A percentile compares a stretch with the other conserved stretches of the same genome.
Evolutionary conservation across 73 alveolate genomes (phyloP).

Genomic region (Paramecium tetraurelia): DNA sequence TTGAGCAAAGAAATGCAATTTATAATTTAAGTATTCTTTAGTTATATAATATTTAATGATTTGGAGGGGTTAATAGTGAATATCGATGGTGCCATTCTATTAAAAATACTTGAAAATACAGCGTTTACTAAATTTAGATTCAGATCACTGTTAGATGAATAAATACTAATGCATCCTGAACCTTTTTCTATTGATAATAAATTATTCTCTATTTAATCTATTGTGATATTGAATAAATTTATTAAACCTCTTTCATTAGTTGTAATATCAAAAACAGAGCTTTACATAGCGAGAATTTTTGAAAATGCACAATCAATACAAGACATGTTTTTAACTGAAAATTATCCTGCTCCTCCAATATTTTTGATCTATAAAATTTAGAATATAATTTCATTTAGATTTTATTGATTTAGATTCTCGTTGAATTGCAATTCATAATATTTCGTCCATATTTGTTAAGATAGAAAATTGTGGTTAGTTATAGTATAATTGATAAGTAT

Average conservation of each 20-base stretch:
- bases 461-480: neutral
- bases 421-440: neutral
- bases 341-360: neutral
- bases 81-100: neutral
- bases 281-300: neutral
- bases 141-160: neutral
- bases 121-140: neutral
- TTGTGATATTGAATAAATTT: neutral
- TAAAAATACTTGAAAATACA: neutral
- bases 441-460: neutral
- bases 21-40: neutral
- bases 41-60: neutral
- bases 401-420: neutral
- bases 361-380: neutral
- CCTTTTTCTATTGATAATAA: neutral
- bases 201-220: neutral
- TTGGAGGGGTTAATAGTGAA: neutral
- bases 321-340: neutral
- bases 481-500: neutral
- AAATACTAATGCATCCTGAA: neutral
- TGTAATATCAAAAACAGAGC: neutral
- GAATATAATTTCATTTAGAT: neutral
- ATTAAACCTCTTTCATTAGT: neutral
- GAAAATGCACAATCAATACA: neutral
- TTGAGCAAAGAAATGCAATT: neutral